Percentiles rank a stretch among this genome's conserved stretches.
These are phyloP conservation scores for Chenopodium berlandieri DNA, from an alignment of 148 eudicot species.

Conservation along the genomic window DNA sequence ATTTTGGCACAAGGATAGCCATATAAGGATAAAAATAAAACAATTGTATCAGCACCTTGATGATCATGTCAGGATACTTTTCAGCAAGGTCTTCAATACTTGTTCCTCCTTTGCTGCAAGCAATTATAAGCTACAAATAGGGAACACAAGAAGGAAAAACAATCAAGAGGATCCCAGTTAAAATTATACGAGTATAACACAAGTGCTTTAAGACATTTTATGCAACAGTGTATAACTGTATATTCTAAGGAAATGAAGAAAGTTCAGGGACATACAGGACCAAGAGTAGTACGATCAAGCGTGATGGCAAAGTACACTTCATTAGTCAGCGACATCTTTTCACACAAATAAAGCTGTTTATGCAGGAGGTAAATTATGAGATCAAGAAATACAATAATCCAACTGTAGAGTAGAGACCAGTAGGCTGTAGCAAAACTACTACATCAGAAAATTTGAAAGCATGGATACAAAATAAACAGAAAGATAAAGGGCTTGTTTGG, in stretches of 20 bases:
- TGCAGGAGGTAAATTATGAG: not conserved
- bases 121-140: constrained; percentile 67
- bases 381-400: not conserved
- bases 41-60: constrained; percentile 53
- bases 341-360: constrained; percentile 80
- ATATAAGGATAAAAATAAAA: not conserved
- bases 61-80: constrained; percentile 93
- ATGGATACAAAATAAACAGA: not conserved
- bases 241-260: not conserved
- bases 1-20: constrained; percentile 11
- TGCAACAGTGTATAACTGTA: no score
- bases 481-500: no score
- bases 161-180: not conserved
- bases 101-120: constrained; percentile 94
- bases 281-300: constrained; percentile 81
- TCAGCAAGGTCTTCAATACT: constrained; percentile 98
- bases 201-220: no score
- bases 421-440: not conserved
- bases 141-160: not conserved
- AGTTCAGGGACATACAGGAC: constrained; percentile 72
- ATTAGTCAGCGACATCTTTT: constrained; percentile 79
- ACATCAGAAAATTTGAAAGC: not conserved
- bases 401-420: not conserved
- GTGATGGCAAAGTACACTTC: constrained; percentile 99
- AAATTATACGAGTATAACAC: not conserved